Percentiles rank a stretch among this genome's conserved stretches.
Evolutionary conservation across 768 basidiomycete genomes (phyloP).

Genomic region (Infundibulicybe gibba): DNA sequence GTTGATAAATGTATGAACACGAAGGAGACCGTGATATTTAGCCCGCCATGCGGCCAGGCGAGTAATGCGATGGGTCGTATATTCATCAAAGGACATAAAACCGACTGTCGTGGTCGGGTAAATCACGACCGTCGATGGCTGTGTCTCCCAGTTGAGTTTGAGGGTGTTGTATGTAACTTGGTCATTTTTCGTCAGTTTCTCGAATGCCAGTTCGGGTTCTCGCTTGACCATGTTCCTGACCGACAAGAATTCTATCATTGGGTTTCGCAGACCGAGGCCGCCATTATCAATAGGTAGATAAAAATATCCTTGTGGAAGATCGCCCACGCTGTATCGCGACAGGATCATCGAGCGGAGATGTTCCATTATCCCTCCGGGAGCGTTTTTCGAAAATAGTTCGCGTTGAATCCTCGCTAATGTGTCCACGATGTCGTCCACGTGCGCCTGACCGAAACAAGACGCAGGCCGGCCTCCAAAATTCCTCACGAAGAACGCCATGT

Average conservation of each 20-base stretch:
- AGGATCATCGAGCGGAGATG: too few species aligned
- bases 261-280: constrained; percentile 7
- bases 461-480: constrained; percentile 27
- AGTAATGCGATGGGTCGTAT: background rate
- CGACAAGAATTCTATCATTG: too few species aligned
- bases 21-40: background rate
- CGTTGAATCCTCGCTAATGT: constrained; percentile 23
- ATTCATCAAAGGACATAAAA: too few species aligned
- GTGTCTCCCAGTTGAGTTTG: background rate
- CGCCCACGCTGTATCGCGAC: too few species aligned
- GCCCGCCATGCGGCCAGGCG: background rate
- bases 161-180: background rate
- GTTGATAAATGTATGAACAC: background rate
- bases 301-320: too few species aligned
- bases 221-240: background rate
- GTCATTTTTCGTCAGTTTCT: background rate
- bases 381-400: constrained; percentile 19
- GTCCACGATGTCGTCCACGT: constrained; percentile 20
- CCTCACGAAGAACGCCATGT: constrained; percentile 26
- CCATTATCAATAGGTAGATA: too few species aligned
- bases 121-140: too few species aligned
- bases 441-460: constrained; percentile 20
- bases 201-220: background rate
- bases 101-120: background rate
- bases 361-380: constrained; percentile 17